A percentile compares a stretch with the other conserved stretches of the same genome.
Conservation (phyloP, 2,329 filamentous ascomycete genomes). For the Epichloe hybrida region DNA sequence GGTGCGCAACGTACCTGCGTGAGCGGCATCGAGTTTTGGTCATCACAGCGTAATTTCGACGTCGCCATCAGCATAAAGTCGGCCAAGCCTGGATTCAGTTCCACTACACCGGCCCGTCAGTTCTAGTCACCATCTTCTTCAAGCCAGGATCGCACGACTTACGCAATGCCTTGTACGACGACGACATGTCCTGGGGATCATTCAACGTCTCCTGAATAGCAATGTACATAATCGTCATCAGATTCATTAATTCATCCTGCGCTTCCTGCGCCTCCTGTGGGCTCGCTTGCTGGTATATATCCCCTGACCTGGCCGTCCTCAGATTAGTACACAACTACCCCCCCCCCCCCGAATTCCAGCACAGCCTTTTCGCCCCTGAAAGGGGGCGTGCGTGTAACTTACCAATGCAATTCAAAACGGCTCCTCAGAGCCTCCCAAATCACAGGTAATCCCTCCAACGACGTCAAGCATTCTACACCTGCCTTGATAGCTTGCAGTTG, state of each 20-base stretch:
- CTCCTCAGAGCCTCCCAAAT: conserved; percentile 37
- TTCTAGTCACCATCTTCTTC: neutral
- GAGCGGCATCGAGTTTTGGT: conserved; percentile 45
- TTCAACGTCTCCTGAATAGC: conserved; percentile 42
- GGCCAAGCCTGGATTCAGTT: conserved; percentile 53
- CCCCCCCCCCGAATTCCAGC: neutral
- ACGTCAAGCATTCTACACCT: conserved; percentile 37
- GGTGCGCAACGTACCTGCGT: conserved; percentile 36
- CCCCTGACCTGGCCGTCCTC: conserved; percentile 28
- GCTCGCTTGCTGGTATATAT: conserved; percentile 28
- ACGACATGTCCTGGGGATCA: conserved; percentile 33
- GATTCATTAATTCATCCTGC: conserved; percentile 47
- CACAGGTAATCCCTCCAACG: conserved; percentile 34
- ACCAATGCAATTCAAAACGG: conserved; percentile 42
- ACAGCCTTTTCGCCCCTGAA: too few relatives aligned
- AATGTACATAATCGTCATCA: conserved; percentile 51
- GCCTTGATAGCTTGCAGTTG: conserved; percentile 48
- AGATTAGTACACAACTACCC: too few relatives aligned
- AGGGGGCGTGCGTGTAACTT: conserved; percentile 8
- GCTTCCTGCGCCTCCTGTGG: conserved; percentile 40
- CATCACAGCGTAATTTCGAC: conserved; percentile 61
- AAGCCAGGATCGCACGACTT: conserved; percentile 16
- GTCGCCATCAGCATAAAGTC: conserved; percentile 58
- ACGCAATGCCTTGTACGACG: conserved; percentile 36
- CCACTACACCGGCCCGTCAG: conserved; percentile 23